Conservation (phyloP, 1,284 basidiomycete genomes). For the Cutaneotrichosporon daszewskae region DNA sequence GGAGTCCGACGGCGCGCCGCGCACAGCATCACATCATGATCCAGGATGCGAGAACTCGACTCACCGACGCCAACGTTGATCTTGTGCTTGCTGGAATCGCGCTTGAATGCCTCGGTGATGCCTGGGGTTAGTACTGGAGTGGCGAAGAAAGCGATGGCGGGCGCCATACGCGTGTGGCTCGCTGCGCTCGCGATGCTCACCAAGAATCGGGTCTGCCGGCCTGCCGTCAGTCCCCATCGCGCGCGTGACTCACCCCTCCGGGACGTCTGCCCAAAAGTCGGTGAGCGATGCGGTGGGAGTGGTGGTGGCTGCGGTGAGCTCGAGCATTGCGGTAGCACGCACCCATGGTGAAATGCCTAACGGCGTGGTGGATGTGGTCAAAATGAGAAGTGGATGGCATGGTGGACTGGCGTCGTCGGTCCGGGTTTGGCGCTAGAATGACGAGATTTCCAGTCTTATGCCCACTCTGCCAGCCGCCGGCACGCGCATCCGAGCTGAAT, state of each 20-base stretch:
- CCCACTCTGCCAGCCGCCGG: too few species aligned
- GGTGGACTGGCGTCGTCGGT: too few species aligned
- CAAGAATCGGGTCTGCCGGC: slow-evolving; percentile 19
- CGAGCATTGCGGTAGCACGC: too few species aligned
- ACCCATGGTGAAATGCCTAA: too few species aligned
- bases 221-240: background rate
- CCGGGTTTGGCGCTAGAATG: too few species aligned
- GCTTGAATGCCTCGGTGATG: slow-evolving; percentile 57
- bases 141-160: background rate
- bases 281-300: too few species aligned
- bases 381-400: too few species aligned
- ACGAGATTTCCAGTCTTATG: too few species aligned
- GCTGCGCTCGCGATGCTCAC: slow-evolving; percentile 16
- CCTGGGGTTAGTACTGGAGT: slow-evolving; percentile 19
- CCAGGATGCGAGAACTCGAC: slow-evolving; percentile 6
- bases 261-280: background rate
- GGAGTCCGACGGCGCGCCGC: too few species aligned
- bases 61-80: slow-evolving; percentile 92
- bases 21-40: background rate
- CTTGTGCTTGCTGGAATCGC: slow-evolving; percentile 81
- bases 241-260: background rate
- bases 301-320: too few species aligned
- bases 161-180: background rate
- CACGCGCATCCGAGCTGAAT: too few species aligned
- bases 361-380: too few species aligned